phyloP scores from a whole-genome alignment of 306 rosid genomes.

The Rosa persica region DNA sequence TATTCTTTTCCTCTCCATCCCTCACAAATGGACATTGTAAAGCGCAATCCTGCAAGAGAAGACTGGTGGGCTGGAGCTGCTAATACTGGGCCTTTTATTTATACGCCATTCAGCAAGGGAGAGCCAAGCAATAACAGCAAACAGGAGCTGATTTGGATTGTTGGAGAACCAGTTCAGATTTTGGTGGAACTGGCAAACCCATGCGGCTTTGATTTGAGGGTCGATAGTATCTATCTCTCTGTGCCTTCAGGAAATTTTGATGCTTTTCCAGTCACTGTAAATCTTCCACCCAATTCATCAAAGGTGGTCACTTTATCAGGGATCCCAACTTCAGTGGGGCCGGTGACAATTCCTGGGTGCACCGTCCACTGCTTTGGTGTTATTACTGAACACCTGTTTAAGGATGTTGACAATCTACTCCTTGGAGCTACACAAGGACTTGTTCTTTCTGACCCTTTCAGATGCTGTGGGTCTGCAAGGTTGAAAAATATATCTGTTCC shows the following conservation, averaged over 20 bases:
- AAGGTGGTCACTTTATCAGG: constrained; percentile 91
- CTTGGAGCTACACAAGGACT: constrained; percentile 96
- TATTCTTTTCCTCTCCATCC: constrained; percentile 87
- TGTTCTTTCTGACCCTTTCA: constrained; percentile 94
- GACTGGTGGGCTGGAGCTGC: constrained; percentile 99
- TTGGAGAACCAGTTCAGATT: constrained; percentile 93
- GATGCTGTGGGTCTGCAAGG: constrained; percentile 92
- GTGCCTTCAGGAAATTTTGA: constrained; percentile 91
- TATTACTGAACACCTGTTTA: constrained; percentile 90
- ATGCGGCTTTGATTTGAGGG: constrained; percentile 92
- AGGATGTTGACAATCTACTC: constrained; percentile 95
- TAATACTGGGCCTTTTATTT: constrained; percentile 94
- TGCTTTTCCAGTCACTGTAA: constrained; percentile 81
- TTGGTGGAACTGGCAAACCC: constrained; percentile 96
- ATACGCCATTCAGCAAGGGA: constrained; percentile 96
- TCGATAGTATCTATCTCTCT: constrained; percentile 90
- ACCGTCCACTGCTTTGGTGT: constrained; percentile 96
- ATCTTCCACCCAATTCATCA: constrained; percentile 88
- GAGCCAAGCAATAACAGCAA: constrained; percentile 67
- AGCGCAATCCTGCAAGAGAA: constrained; percentile 84
- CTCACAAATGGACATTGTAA: constrained; percentile 83
- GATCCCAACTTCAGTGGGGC: constrained; percentile 83
- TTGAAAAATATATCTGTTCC: constrained; percentile 77
- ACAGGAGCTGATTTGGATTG: constrained; percentile 82
- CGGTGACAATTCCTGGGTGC: constrained; percentile 85